Conservation (phyloP, 306 rosid genomes). For the Castanospermum australe region DNA sequence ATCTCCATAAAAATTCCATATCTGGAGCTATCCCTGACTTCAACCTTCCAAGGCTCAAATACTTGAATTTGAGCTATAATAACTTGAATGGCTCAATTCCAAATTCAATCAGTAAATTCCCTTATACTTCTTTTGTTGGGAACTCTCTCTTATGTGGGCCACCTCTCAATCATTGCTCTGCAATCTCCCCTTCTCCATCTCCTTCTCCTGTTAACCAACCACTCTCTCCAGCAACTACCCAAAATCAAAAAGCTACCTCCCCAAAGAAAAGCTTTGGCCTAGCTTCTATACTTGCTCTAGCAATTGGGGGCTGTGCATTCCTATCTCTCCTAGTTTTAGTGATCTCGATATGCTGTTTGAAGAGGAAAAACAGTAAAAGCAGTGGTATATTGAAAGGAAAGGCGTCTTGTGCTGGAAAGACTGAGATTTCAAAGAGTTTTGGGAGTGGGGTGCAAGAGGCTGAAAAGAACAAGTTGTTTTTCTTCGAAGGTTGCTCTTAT, state of each 20-base stretch:
- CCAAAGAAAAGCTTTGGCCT: conserved; percentile 46
- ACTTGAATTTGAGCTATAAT: conserved; percentile 66
- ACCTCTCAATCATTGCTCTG: conserved; percentile 57
- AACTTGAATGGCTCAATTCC: conserved; percentile 73
- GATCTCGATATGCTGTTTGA: conserved; percentile 43
- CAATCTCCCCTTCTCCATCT: conserved; percentile 50
- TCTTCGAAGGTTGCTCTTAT: conserved; percentile 64
- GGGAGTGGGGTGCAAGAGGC: conserved; percentile 87
- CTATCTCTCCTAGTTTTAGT: conserved; percentile 41
- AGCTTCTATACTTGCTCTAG: conserved; percentile 51
- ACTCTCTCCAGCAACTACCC: conserved; percentile 33
- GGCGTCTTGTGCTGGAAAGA: conserved; percentile 55
- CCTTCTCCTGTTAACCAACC: conserved; percentile 37
- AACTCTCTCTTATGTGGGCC: conserved; percentile 66
- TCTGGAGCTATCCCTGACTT: conserved; percentile 70
- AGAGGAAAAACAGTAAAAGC: conserved; percentile 36
- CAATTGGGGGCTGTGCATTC: conserved; percentile 51
- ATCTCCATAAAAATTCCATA: conserved; percentile 60
- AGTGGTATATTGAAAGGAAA: conserved; percentile 53
- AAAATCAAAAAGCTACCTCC: conserved; percentile 26
- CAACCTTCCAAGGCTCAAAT: conserved; percentile 52
- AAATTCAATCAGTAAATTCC: conserved; percentile 52
- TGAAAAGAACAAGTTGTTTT: conserved; percentile 75
- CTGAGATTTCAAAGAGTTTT: conserved; percentile 64
- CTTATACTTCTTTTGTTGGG: conserved; percentile 61